Conservation (phyloP, 78 protist genomes). For the Speleostelium caveatum region DNA sequence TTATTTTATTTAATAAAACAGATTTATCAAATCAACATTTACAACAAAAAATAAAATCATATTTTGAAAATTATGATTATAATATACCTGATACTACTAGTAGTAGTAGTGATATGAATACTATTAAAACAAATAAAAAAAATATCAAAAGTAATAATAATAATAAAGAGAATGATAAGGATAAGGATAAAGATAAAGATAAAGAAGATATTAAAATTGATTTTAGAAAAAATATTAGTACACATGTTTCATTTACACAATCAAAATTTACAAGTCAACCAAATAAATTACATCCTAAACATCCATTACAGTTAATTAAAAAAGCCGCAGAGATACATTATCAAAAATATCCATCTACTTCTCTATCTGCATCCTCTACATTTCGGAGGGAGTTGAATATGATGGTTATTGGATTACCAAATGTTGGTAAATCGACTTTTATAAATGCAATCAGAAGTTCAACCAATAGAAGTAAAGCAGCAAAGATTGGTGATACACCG, state of each 20-base stretch:
- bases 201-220: too few relatives aligned
- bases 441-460: constrained; percentile 59
- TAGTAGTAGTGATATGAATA: too few relatives aligned
- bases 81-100: not conserved
- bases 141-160: too few relatives aligned
- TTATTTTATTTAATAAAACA: constrained; percentile 66
- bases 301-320: constrained; percentile 38
- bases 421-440: constrained; percentile 71
- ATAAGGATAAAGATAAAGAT: too few relatives aligned
- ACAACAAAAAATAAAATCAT: not conserved
- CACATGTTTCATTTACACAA: constrained; percentile 31
- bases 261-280: not conserved
- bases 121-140: too few relatives aligned
- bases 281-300: constrained; percentile 26
- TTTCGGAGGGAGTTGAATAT: constrained; percentile 1
- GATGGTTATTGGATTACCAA: constrained; percentile 73
- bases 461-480: constrained; percentile 21
- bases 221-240: too few relatives aligned
- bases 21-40: constrained; percentile 65
- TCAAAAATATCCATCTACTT: not conserved
- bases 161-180: too few relatives aligned
- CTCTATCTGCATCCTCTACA: not conserved
- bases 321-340: constrained; percentile 42
- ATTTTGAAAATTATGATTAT: too few relatives aligned
- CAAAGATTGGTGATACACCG: constrained; percentile 69